Conservation (phyloP, 805 yeast species). For the Candida boidinii region DNA sequence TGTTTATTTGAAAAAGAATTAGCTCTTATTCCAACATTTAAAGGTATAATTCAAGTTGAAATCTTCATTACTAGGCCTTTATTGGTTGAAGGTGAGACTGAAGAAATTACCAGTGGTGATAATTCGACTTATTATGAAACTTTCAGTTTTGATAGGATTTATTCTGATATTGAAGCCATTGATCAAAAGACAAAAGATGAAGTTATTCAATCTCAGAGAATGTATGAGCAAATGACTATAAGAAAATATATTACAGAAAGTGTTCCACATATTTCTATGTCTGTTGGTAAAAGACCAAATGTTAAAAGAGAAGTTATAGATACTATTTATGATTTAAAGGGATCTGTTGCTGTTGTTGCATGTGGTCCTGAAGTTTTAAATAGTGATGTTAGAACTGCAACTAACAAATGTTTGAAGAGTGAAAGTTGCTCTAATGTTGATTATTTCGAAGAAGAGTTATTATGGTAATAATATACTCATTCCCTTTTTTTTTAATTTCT, state of each 20-base stretch:
- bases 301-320: slow-evolving; percentile 13
- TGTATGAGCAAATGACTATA: too few species aligned
- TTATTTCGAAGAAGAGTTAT: slow-evolving; percentile 28
- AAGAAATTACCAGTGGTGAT: too few species aligned
- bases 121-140: too few species aligned
- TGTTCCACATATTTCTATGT: neutral
- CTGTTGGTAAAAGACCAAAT: slow-evolving; percentile 18
- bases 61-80: slow-evolving; percentile 19
- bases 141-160: too few species aligned
- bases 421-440: slow-evolving; percentile 18
- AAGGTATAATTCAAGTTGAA: slow-evolving; percentile 18
- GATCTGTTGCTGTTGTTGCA: slow-evolving; percentile 24
- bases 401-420: slow-evolving; percentile 19
- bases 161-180: too few species aligned
- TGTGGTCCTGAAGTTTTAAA: slow-evolving; percentile 28
- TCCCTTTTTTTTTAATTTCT: too few species aligned
- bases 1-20: slow-evolving; percentile 21
- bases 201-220: too few species aligned
- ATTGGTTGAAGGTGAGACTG: too few species aligned
- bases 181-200: too few species aligned
- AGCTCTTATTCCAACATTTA: slow-evolving; percentile 14
- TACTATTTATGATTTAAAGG: slow-evolving; percentile 10
- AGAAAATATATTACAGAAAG: too few species aligned
- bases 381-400: slow-evolving; percentile 24
- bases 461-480: slow-evolving; percentile 25